Evolutionary conservation across 768 basidiomycete genomes (phyloP), one percentile per base, ranked within the genome.

Genomic region (Suillus paluster): DNA sequence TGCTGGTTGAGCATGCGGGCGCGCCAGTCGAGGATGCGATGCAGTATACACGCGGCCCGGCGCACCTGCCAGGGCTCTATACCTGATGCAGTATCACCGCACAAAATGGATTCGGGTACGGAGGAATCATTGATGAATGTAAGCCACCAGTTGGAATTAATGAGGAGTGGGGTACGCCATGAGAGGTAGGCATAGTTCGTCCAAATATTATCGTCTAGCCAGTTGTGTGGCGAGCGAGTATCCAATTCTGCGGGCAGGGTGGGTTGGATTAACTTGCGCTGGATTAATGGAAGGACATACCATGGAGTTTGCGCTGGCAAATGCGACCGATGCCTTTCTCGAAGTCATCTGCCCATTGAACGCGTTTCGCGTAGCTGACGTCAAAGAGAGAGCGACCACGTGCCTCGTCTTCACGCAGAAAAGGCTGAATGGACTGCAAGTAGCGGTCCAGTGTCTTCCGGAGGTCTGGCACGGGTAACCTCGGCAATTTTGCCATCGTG

Each of bases 61-160:
- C 91, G 82, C 54, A 96, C 77, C 73, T 99, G 96, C 93, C 94
- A 95, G 19, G 86, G 82, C 0, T 89, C 91, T 55, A 90, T 76
- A 42, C 76, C 76, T n/a, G 70, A 73, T 58, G 69, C 67, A 15
- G 39, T 46, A 59, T 66, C 67, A 8, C 70, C 66, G 1, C 60
- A 66, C 36, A 75, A 59, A 7, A 78, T 73, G 2, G 68, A 52
- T 8, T 70, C 74, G 9, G 89, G 94, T 46, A 92, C 81, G 21
- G 69, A 78, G 3, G 81, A 70, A 74, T 97, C 95, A 63, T 96
- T 88, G 46, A 82, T 79, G 71, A 95, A 91, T 3, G 93, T 81
- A 25, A 97, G 79, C 96, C 96, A 98, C 95, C 95, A 98, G 70
- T 97, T 98, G 4, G 95, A 96, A 73, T 98, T 90, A 66, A 99